Percentiles rank a stretch among this genome's conserved stretches.
Evolutionary conservation across 139 green algal species (phyloP).

Genomic region (Medakamo hakoo): DNA sequence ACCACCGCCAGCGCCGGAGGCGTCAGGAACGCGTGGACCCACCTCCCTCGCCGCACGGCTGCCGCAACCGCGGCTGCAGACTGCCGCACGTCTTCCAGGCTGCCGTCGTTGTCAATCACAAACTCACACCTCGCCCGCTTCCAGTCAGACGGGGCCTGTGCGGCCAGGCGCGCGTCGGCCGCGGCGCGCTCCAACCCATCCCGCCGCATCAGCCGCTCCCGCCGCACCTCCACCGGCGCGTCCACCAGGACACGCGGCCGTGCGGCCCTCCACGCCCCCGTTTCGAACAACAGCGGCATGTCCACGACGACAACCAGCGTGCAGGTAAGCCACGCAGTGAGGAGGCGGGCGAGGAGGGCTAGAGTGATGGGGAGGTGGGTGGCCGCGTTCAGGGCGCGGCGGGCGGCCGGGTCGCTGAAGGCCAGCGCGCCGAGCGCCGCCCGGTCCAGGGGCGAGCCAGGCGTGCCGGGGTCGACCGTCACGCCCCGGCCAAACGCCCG

Average conservation of each 20-base stretch:
- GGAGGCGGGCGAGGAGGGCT: slow-evolving; percentile 26
- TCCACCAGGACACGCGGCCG: slow-evolving; percentile 35
- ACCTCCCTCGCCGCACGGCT: not conserved
- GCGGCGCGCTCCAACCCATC: slow-evolving; percentile 24
- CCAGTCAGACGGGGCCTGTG: slow-evolving; percentile 45
- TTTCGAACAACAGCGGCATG: slow-evolving; percentile 79
- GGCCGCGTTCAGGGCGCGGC: slow-evolving; percentile 44
- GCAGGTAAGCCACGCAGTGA: slow-evolving; percentile 26
- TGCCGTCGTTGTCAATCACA: slow-evolving; percentile 42
- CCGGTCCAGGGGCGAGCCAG: slow-evolving; percentile 27
- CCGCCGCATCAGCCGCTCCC: slow-evolving; percentile 32
- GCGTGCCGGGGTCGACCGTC: slow-evolving; percentile 21
- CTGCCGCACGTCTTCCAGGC: slow-evolving; percentile 12
- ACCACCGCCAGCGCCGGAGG: not conserved
- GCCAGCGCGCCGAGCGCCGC: slow-evolving; percentile 37
- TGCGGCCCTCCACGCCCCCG: slow-evolving; percentile 17
- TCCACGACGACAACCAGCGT: slow-evolving; percentile 42
- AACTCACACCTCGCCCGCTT: slow-evolving; percentile 34
- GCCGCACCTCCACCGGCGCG: slow-evolving; percentile 24
- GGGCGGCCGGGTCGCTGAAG: slow-evolving; percentile 30
- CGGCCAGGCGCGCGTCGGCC: slow-evolving; percentile 25
- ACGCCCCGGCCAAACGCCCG: slow-evolving; percentile 31
- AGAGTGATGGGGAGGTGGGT: slow-evolving; percentile 46
- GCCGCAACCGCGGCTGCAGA: not conserved
- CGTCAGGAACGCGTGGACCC: not conserved